These are phyloP conservation scores for Scortechinia acanthostroma DNA, from an alignment of 2,329 filamentous ascomycete species.

Conservation along the genomic window DNA sequence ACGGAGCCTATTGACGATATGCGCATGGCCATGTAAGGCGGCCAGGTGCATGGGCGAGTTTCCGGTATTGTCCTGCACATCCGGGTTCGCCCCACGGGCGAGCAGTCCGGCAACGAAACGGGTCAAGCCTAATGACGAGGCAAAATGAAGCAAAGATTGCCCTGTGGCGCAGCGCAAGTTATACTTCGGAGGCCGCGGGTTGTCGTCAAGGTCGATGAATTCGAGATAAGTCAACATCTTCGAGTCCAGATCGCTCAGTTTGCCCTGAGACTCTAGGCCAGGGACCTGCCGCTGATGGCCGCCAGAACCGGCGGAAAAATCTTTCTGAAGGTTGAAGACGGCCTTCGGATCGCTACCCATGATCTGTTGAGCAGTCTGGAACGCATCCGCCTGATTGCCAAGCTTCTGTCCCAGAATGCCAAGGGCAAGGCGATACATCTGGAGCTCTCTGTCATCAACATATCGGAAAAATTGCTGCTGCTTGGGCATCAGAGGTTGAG, in stretches of 20 bases:
- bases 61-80: slow-evolving; percentile 69
- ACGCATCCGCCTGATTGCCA: slow-evolving; percentile 33
- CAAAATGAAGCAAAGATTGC: slow-evolving; percentile 76
- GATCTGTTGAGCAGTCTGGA: slow-evolving; percentile 34
- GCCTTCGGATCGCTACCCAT: slow-evolving; percentile 40
- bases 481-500: slow-evolving; percentile 32
- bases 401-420: slow-evolving; percentile 34
- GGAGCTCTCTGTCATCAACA: slow-evolving; percentile 33
- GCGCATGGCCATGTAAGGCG: slow-evolving; percentile 66
- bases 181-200: slow-evolving; percentile 56
- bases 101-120: slow-evolving; percentile 72
- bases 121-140: slow-evolving; percentile 67
- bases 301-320: background rate
- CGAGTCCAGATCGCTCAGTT: slow-evolving; percentile 45
- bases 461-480: slow-evolving; percentile 27
- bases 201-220: slow-evolving; percentile 72
- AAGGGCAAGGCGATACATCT: slow-evolving; percentile 32
- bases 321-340: slow-evolving; percentile 23
- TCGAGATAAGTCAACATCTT: slow-evolving; percentile 71
- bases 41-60: slow-evolving; percentile 80
- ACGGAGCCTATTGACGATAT: slow-evolving; percentile 71
- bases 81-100: slow-evolving; percentile 70
- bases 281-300: slow-evolving; percentile 31
- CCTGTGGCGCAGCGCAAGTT: slow-evolving; percentile 61
- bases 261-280: slow-evolving; percentile 12